Evolutionary conservation across 2,329 filamentous ascomycete genomes (phyloP), one percentile per base, ranked within the genome.

Genomic region (Penicillium sp.): DNA sequence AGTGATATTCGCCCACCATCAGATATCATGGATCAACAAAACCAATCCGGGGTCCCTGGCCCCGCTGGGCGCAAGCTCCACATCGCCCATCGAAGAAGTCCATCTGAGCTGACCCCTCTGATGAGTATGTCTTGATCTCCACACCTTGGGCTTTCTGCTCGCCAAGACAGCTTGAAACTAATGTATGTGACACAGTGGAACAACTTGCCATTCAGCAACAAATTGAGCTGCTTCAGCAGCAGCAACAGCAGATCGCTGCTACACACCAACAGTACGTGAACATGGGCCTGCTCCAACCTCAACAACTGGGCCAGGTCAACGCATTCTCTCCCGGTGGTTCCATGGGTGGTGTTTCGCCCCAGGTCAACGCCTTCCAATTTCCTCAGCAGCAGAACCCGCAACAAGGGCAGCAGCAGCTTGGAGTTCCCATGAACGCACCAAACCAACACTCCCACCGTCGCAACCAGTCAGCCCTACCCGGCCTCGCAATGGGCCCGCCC

Each of bases 261-360:
- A 95, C 92, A 63, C 92, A 97, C 72, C 93, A 97, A 79, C 93
- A 98, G 79, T 97, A 96, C 81, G 89, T 96, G 70, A 96, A 95
- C 77, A 93, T 97, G 90, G 92, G 92, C 75, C 92, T 98, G 85
- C 88, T 98, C 69, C 89, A 90, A 67, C 89, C 91, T 53, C 89
- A 90, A 70, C 93, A 97, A 79, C 82, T 97, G 58, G 87, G 86
- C 66, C 85, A 87, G 61, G 87, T 86, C 65, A 84, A 83, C 69
- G 82, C 82, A 61, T 95, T 91, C 81, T 89, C 88, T 79, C 88
- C 88, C 59, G 86, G 88, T 75, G 73, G 72, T 48, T 72, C 69
- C 50, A 89, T 96, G 83, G 81, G 87, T 67, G 91, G 90, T 71
- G 84, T 95, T 69, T 85, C 88, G 57, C 88, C 90, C 65, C 90